These are phyloP conservation scores for Hericium coralloides DNA, from an alignment of 768 basidiomycete genomes.

Conservation along the genomic window DNA sequence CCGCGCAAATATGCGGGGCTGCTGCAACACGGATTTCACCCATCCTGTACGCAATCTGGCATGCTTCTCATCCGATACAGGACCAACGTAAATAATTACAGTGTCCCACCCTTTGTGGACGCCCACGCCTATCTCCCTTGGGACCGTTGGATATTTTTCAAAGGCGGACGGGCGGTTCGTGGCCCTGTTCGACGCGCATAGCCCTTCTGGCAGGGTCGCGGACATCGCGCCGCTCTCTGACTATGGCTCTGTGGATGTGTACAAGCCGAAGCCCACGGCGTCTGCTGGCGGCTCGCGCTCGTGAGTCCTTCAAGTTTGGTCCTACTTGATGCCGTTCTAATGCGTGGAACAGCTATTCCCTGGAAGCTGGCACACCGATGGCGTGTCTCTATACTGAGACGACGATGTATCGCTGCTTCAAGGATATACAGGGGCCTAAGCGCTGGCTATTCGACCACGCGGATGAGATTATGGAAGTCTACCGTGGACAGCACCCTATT, in stretches of 20 bases:
- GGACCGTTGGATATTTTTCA: neutral
- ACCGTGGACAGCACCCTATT: neutral
- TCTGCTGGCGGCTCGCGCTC: neutral
- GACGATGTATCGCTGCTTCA: neutral
- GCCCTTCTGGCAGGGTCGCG: neutral
- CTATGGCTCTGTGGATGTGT: neutral
- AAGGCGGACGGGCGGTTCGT: neutral
- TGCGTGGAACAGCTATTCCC: no score
- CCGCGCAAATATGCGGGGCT: neutral
- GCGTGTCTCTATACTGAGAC: neutral
- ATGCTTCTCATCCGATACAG: no score
- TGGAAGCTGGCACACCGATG: no score
- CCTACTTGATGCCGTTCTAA: no score
- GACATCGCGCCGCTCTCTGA: neutral
- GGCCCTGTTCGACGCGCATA: neutral
- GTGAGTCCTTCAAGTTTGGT: neutral
- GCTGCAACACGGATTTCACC: neutral
- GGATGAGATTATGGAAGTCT: neutral
- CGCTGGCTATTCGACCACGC: neutral
- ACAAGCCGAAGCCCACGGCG: neutral
- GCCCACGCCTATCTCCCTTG: neutral
- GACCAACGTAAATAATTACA: neutral
- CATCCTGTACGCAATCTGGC: neutral
- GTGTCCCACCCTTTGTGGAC: neutral
- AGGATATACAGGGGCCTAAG: neutral